These are phyloP conservation scores for Artemisia annua DNA, from an alignment of 129 eudicot genomes.

Conservation along the genomic window DNA sequence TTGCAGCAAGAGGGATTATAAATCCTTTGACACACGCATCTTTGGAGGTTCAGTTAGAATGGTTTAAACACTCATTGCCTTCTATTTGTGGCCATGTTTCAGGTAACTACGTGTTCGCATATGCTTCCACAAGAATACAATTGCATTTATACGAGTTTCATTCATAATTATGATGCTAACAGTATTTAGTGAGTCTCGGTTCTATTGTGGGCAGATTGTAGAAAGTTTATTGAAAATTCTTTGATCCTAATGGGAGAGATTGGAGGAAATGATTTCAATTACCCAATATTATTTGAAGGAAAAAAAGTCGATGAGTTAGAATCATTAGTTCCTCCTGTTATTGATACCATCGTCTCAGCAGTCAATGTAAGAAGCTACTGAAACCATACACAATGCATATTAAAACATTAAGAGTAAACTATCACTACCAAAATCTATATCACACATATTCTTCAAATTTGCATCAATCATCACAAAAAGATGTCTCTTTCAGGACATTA, in stretches of 20 bases:
- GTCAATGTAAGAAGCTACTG: constrained; percentile 30
- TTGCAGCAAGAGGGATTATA: no score
- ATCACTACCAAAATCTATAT: no score
- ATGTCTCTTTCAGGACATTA: no score
- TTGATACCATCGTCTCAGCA: constrained; percentile 38
- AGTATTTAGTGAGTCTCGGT: neutral
- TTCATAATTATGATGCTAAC: neutral
- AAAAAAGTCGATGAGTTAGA: constrained; percentile 3
- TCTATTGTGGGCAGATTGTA: constrained; percentile 40
- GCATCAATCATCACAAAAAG: no score
- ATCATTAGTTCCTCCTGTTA: constrained; percentile 33
- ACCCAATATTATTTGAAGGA: neutral
- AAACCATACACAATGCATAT: neutral
- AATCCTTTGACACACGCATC: no score
- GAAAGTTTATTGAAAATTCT: constrained; percentile 29
- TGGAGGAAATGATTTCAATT: constrained; percentile 43
- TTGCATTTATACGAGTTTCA: neutral
- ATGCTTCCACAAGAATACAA: neutral
- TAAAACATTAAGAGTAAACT: no score
- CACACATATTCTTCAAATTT: no score
- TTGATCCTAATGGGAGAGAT: constrained; percentile 63
- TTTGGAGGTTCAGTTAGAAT: no score
- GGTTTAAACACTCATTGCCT: no score
- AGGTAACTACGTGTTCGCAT: constrained; percentile 1
- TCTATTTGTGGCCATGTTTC: constrained; percentile 20